Evolutionary conservation across 305 asterid species (phyloP).

Genomic region (Fraxinus nigra): DNA sequence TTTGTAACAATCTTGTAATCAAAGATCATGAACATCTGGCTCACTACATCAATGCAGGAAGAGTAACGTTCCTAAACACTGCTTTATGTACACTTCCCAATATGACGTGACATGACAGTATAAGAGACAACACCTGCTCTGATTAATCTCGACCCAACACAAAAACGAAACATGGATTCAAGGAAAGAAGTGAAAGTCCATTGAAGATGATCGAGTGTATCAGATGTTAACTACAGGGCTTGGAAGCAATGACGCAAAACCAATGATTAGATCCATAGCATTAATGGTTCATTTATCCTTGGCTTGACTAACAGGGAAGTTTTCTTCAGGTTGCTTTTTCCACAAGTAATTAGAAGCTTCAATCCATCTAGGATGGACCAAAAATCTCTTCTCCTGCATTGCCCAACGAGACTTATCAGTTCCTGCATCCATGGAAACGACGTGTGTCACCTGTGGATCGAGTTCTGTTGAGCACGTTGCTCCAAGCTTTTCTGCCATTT

Average conservation of each 20-base stretch:
- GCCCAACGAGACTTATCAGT: slow-evolving; percentile 70
- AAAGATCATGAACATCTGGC: neutral
- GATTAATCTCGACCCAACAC: neutral
- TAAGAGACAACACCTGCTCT: neutral
- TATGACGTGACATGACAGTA: neutral
- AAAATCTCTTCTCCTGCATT: slow-evolving; percentile 39
- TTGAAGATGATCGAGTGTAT: neutral
- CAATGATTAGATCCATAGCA: slow-evolving; percentile 2
- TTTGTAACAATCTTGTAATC: neutral
- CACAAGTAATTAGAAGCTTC: slow-evolving; percentile 71
- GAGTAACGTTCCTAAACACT: neutral
- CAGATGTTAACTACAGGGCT: neutral
- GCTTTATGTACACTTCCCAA: neutral
- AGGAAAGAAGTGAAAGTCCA: neutral
- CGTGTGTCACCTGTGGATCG: slow-evolving; percentile 57
- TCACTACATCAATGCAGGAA: neutral
- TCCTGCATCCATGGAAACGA: slow-evolving; percentile 56
- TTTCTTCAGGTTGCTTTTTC: slow-evolving; percentile 69
- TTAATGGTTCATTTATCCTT: slow-evolving; percentile 25
- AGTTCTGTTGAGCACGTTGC: slow-evolving; percentile 52
- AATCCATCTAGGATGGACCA: slow-evolving; percentile 66
- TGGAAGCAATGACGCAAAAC: neutral
- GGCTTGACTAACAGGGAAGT: slow-evolving; percentile 44
- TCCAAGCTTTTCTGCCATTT: slow-evolving; percentile 66
- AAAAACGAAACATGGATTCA: neutral